Conservation (phyloP, 2,329 filamentous ascomycete genomes). For the Eutypa lata region DNA sequence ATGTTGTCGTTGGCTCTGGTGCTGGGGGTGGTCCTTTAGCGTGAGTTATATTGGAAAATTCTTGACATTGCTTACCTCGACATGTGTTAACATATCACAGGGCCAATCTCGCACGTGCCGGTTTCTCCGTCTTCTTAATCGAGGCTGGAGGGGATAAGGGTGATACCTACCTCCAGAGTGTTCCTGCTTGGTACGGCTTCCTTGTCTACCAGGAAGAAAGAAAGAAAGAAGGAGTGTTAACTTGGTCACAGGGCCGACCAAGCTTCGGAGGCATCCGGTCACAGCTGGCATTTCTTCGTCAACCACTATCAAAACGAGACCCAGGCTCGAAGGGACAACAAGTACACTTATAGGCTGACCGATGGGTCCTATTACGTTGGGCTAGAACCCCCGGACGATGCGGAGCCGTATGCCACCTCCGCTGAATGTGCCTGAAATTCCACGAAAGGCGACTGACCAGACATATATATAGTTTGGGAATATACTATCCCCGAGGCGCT, state of each 20-base stretch:
- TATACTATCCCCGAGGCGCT: not conserved
- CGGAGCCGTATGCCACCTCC: conserved; percentile 15
- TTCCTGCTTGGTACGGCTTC: too few relatives aligned
- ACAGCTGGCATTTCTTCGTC: conserved; percentile 16
- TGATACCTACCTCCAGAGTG: conserved; percentile 27
- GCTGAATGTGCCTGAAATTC: too few relatives aligned
- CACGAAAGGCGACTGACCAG: not conserved
- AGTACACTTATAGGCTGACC: conserved; percentile 11
- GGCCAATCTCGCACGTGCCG: not conserved
- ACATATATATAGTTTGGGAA: not conserved
- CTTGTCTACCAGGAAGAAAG: too few relatives aligned
- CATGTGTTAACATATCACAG: too few relatives aligned
- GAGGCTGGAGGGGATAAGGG: conserved; percentile 16
- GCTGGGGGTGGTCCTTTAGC: not conserved
- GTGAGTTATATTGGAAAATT: not conserved
- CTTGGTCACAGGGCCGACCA: not conserved
- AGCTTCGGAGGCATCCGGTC: conserved; percentile 6
- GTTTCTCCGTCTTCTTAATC: conserved; percentile 10
- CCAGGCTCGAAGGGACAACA: conserved; percentile 10
- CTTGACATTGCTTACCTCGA: not conserved
- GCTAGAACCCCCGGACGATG: conserved; percentile 12
- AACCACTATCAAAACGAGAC: conserved; percentile 15
- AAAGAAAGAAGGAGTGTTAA: too few relatives aligned
- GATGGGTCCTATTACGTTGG: conserved; percentile 14
- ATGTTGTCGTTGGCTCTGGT: not conserved